Conservation (phyloP, 2,329 filamentous ascomycete species). For the Fusarium haematococcum region DNA sequence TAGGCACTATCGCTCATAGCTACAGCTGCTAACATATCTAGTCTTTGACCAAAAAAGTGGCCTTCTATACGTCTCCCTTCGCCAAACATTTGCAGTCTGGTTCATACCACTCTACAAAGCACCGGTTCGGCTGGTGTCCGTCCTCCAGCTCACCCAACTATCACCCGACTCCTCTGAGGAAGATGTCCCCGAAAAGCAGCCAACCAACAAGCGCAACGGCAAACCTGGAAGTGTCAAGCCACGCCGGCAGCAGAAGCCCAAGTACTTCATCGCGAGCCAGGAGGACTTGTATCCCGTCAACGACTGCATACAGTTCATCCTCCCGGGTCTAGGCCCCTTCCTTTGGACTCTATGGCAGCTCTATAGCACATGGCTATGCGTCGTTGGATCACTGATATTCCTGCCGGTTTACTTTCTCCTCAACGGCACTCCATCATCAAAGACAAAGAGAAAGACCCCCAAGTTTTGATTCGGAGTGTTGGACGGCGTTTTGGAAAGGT, state of each 20-base stretch:
- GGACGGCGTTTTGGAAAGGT: background rate
- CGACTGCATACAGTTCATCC: constrained; percentile 79
- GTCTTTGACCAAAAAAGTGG: constrained; percentile 75
- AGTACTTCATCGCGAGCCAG: constrained; percentile 80
- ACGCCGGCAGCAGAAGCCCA: constrained; percentile 34
- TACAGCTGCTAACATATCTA: constrained; percentile 43
- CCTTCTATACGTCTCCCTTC: constrained; percentile 79
- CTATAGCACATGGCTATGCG: constrained; percentile 72
- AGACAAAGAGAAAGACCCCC: constrained; percentile 23
- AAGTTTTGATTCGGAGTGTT: constrained; percentile 9
- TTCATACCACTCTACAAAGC: constrained; percentile 80
- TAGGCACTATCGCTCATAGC: background rate
- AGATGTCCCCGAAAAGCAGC: constrained; percentile 2
- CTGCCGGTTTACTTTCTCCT: constrained; percentile 51
- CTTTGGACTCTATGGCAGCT: constrained; percentile 72
- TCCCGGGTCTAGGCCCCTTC: constrained; percentile 67
- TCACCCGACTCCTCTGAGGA: constrained; percentile 44
- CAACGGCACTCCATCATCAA: constrained; percentile 36
- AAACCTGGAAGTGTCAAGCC: constrained; percentile 25
- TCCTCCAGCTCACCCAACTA: constrained; percentile 70
- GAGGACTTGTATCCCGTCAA: constrained; percentile 85
- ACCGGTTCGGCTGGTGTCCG: constrained; percentile 74
- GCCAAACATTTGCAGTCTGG: constrained; percentile 82
- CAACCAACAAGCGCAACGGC: constrained; percentile 17
- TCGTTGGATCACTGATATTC: constrained; percentile 64